These are phyloP conservation scores for Metschnikowia kofuensis DNA, from an alignment of 805 yeast genomes.

Conservation along the genomic window DNA sequence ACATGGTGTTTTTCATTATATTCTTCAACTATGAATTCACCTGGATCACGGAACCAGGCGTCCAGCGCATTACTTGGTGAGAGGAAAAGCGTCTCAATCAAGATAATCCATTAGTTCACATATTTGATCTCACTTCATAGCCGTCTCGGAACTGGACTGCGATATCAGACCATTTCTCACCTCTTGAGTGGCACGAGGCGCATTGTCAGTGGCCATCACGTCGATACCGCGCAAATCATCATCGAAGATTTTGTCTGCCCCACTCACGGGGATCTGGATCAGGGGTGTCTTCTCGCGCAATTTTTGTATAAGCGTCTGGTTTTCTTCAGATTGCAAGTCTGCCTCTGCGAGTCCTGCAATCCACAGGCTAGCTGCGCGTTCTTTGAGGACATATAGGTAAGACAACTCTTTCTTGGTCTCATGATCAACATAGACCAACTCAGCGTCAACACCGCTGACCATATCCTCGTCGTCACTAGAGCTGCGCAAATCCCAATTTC, in stretches of 20 bases:
- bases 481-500: conserved; percentile 66
- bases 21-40: conserved; percentile 61
- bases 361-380: conserved; percentile 35
- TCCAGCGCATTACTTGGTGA: conserved; percentile 89
- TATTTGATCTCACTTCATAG: too few species aligned
- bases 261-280: conserved; percentile 5
- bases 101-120: too few species aligned
- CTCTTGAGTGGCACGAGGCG: background rate
- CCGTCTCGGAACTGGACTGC: too few species aligned
- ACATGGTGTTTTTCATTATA: conserved; percentile 48
- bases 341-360: conserved; percentile 21
- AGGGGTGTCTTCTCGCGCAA: conserved; percentile 7
- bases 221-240: conserved; percentile 29
- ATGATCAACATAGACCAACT: conserved; percentile 65
- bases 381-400: conserved; percentile 41
- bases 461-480: conserved; percentile 45
- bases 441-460: conserved; percentile 60
- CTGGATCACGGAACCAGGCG: conserved; percentile 62
- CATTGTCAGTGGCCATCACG: conserved; percentile 11
- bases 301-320: conserved; percentile 5
- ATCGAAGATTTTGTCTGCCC: conserved; percentile 30
- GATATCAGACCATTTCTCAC: too few species aligned
- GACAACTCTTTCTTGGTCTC: conserved; percentile 41
- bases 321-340: conserved; percentile 4
- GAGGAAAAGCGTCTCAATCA: too few species aligned